phyloP scores from a whole-genome alignment of 129 eudicot species.

The Centaurea solstitialis region DNA sequence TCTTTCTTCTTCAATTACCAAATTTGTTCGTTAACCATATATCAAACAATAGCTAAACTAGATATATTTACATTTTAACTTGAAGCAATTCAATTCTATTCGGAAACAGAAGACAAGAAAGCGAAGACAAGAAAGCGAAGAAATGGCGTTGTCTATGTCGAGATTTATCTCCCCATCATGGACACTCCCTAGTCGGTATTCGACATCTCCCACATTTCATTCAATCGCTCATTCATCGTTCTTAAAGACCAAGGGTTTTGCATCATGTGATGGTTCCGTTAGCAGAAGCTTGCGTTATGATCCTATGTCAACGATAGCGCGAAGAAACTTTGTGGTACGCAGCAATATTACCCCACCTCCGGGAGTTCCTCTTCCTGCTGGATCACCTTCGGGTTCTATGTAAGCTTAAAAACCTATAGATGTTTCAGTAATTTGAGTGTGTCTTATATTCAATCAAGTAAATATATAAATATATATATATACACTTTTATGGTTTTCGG shows the following conservation, averaged over 20 bases:
- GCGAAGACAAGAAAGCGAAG: neutral
- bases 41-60: neutral
- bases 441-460: too few species aligned
- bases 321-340: conserved; percentile 21
- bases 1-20: neutral
- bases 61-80: neutral
- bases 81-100: neutral
- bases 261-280: neutral
- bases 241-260: conserved; percentile 9
- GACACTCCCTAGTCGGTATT: neutral
- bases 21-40: neutral
- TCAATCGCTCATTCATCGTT: conserved; percentile 5
- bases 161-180: conserved; percentile 2
- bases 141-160: conserved; percentile 26
- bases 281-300: conserved; percentile 12
- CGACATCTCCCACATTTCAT: neutral
- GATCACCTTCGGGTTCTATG: conserved; percentile 45
- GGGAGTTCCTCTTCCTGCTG: conserved; percentile 37
- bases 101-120: neutral
- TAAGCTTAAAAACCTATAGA: conserved; percentile 7
- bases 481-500: too few species aligned
- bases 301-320: conserved; percentile 8
- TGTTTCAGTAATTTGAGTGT: too few species aligned
- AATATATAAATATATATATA: too few species aligned
- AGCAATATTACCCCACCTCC: conserved; percentile 34